Evolutionary conservation across 306 rosid genomes (phyloP).

Genomic region (Lathyrus oleraceus): DNA sequence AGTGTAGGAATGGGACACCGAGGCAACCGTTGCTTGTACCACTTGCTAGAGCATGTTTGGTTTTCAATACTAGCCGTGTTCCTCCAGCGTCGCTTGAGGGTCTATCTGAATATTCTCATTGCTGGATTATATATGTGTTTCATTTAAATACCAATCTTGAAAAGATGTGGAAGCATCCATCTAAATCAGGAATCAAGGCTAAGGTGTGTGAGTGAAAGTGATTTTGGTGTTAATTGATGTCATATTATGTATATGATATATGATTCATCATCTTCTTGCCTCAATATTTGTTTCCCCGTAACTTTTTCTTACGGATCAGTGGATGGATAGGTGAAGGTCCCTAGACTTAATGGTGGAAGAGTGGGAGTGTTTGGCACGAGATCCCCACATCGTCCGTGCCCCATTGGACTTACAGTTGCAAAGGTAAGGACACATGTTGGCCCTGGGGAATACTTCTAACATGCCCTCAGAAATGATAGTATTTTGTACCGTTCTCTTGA

Average conservation of each 20-base stretch:
- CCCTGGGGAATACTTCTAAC: constrained; percentile 10
- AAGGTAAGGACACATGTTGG: constrained; percentile 54
- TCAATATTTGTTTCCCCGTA: constrained; percentile 27
- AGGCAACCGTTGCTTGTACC: constrained; percentile 95
- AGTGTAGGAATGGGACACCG: constrained; percentile 86
- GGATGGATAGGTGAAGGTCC: constrained; percentile 87
- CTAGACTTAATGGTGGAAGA: constrained; percentile 79
- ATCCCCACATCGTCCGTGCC: constrained; percentile 95
- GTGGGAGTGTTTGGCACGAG: constrained; percentile 92
- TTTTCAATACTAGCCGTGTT: constrained; percentile 67
- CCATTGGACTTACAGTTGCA: constrained; percentile 93
- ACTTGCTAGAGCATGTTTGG: constrained; percentile 85
- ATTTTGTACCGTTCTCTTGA: not conserved
- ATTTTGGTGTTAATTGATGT: constrained; percentile 30
- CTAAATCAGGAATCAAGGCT: constrained; percentile 83
- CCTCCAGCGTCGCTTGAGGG: constrained; percentile 94
- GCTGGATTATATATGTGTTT: constrained; percentile 89
- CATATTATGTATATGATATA: not conserved
- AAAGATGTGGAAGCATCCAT: constrained; percentile 84
- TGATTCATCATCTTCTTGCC: constrained; percentile 23
- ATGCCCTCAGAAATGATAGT: not conserved
- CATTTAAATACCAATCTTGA: constrained; percentile 89
- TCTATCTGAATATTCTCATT: constrained; percentile 82
- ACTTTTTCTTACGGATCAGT: constrained; percentile 42
- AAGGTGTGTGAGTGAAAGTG: constrained; percentile 67